Conservation (phyloP, 257 asterid genomes). For the Solanum infundibuliforme region DNA sequence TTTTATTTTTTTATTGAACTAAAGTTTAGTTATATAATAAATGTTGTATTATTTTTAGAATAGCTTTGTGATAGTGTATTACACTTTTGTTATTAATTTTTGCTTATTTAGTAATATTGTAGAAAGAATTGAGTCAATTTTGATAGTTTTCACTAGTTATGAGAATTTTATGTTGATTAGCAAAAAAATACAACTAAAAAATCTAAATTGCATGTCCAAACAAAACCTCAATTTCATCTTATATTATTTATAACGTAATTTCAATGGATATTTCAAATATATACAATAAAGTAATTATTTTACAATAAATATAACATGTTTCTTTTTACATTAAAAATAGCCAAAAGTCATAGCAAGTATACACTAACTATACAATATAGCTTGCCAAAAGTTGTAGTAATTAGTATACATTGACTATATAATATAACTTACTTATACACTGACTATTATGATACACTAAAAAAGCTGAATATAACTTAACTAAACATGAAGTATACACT, state of each 20-base stretch:
- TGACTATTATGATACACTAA: no score
- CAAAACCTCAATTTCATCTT: neutral
- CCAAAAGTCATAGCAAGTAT: neutral
- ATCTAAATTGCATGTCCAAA: neutral
- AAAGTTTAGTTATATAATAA: no score
- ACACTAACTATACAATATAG: neutral
- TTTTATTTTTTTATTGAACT: no score
- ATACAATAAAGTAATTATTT: no score
- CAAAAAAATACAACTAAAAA: neutral
- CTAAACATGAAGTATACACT: neutral
- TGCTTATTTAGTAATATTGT: neutral
- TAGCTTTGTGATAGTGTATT: neutral
- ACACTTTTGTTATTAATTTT: no score
- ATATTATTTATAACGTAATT: no score
- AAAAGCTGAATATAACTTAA: no score
- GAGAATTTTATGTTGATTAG: neutral
- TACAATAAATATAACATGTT: no score
- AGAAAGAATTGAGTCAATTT: neutral
- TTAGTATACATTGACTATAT: neutral
- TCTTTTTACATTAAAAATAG: no score
- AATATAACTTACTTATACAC: no score
- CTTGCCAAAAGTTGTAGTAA: neutral
- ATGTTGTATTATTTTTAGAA: neutral
- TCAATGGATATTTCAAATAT: no score
- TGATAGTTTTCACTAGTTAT: neutral